These are phyloP conservation scores for Russula vinacea DNA, from an alignment of 768 basidiomycete genomes.

Conservation along the genomic window DNA sequence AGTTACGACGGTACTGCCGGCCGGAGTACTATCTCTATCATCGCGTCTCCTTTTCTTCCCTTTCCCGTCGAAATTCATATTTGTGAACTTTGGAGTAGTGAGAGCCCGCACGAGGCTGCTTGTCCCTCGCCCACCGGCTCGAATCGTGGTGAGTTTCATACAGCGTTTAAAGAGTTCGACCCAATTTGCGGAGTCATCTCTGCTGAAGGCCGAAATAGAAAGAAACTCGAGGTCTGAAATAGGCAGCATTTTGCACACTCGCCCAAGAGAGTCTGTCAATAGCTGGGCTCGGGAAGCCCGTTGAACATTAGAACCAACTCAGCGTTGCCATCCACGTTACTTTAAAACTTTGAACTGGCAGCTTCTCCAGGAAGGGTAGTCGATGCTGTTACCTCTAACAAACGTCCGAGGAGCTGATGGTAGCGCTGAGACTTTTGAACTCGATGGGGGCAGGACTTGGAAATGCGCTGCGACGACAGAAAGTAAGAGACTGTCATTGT, in stretches of 20 bases:
- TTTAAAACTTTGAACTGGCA: no score
- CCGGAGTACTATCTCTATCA: background rate
- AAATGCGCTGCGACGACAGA: no score
- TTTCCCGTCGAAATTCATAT: background rate
- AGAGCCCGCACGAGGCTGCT: constrained; percentile 5
- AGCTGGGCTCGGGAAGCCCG: background rate
- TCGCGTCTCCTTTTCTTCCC: background rate
- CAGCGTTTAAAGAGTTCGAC: constrained; percentile 5
- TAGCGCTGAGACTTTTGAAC: no score
- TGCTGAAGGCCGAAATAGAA: background rate
- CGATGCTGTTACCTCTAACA: no score
- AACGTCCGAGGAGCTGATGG: no score
- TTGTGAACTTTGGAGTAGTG: background rate
- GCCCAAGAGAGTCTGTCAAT: background rate
- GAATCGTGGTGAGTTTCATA: background rate
- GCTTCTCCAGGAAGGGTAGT: no score
- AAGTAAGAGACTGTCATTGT: no score
- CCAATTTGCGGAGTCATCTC: background rate
- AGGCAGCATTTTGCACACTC: background rate
- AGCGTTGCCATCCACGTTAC: no score
- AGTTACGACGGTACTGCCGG: background rate
- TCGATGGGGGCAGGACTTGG: no score
- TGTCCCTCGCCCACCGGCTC: constrained; percentile 3
- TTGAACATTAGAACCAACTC: constrained; percentile 5
- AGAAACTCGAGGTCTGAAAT: constrained; percentile 9